These are phyloP conservation scores for Fusarium duplospermum DNA, from an alignment of 2,329 filamentous ascomycete species.

Conservation along the genomic window DNA sequence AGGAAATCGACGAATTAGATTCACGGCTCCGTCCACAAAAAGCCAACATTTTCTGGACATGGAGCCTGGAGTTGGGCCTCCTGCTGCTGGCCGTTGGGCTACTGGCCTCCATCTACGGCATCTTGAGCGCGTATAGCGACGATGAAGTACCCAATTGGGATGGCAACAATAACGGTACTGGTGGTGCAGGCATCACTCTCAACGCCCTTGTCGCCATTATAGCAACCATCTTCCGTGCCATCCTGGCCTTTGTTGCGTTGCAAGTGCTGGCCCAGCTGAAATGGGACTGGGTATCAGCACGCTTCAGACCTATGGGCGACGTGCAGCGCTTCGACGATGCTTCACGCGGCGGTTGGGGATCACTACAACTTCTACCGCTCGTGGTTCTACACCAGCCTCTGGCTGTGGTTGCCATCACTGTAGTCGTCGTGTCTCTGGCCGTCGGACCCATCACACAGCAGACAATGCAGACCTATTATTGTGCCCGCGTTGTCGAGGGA, in stretches of 20 bases:
- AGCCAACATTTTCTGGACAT: not conserved
- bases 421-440: constrained; percentile 8
- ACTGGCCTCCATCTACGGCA: not conserved
- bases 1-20: not conserved
- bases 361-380: not conserved
- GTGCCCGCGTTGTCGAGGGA: not conserved
- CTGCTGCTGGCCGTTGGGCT: not conserved
- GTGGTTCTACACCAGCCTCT: not conserved
- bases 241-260: not conserved
- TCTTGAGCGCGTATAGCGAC: not conserved
- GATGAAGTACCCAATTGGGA: not conserved
- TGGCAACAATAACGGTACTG: not conserved
- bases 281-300: not conserved
- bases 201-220: not conserved
- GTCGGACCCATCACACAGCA: constrained; percentile 16
- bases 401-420: not conserved
- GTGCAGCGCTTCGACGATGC: not conserved
- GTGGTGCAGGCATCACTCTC: not conserved
- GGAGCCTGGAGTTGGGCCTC: not conserved
- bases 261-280: not conserved
- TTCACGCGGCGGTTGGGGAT: not conserved
- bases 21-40: not conserved
- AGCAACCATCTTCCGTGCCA: not conserved
- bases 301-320: not conserved
- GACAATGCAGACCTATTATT: constrained; percentile 17